phyloP scores from a whole-genome alignment of 2,329 filamentous ascomycete species.

The Pyricularia sp. region DNA sequence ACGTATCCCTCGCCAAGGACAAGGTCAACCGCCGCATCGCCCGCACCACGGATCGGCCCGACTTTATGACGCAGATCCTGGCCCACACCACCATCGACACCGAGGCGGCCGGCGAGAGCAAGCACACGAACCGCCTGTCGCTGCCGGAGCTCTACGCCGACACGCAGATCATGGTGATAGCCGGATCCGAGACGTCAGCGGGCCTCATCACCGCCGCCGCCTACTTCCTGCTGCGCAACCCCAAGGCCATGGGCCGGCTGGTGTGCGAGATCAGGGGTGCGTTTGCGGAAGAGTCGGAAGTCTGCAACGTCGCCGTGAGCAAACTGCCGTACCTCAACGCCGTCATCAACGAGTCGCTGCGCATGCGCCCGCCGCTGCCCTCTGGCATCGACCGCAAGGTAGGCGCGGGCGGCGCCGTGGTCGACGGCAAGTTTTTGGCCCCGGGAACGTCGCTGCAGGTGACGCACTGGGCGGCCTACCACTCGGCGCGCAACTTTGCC shows the following conservation, averaged over 20 bases:
- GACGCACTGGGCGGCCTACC: constrained; percentile 13
- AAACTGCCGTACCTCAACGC: constrained; percentile 10
- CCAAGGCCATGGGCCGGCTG: constrained; percentile 13
- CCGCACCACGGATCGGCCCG: constrained; percentile 5
- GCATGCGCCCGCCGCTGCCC: constrained; percentile 2
- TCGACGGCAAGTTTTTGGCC: constrained; percentile 21
- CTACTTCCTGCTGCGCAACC: constrained; percentile 18
- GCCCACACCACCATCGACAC: constrained; percentile 5
- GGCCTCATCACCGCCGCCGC: constrained; percentile 24
- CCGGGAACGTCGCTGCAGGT: constrained; percentile 26
- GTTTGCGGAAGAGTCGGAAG: constrained; percentile 17
- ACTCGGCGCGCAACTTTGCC: constrained; percentile 17
- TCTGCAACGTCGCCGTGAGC: constrained; percentile 10
- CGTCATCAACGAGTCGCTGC: constrained; percentile 10
- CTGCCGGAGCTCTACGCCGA: constrained; percentile 3
- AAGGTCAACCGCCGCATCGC: constrained; percentile 2
- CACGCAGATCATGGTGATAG: constrained; percentile 14
- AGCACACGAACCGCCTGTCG: constrained; percentile 4
- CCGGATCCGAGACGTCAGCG: constrained; percentile 38
- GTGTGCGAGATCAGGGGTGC: constrained; percentile 16
- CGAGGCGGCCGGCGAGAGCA: constrained; percentile 3
- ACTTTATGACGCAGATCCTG: constrained; percentile 13
- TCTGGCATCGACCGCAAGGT: constrained; percentile 17
- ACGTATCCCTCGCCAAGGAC: constrained; percentile 2
- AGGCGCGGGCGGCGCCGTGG: constrained; percentile 20